Evolutionary conservation across 176 grass and related monocot genomes (phyloP).

Genomic region (Saccharum officinarum): DNA sequence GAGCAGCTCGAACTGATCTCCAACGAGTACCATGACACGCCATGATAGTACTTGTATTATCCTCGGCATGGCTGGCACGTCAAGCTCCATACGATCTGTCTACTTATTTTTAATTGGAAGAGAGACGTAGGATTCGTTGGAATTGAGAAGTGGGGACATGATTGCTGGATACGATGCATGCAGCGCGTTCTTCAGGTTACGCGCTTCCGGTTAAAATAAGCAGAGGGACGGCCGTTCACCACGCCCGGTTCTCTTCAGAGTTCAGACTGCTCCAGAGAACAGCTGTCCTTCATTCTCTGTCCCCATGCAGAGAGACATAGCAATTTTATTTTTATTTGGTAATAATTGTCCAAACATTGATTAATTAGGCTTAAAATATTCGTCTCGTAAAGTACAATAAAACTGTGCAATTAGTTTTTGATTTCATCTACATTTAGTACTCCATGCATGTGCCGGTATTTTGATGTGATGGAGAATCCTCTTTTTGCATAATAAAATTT

Average conservation of each 20-base stretch:
- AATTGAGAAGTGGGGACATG: not conserved
- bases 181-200: not conserved
- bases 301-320: too few relatives aligned
- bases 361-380: too few relatives aligned
- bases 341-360: too few relatives aligned
- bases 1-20: not conserved
- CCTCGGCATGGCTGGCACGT: conserved; percentile 1
- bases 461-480: too few relatives aligned
- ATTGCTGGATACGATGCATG: not conserved
- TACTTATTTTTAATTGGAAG: not conserved
- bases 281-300: not conserved
- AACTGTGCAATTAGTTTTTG: too few relatives aligned
- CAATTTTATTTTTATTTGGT: too few relatives aligned
- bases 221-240: not conserved
- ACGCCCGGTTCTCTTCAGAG: not conserved
- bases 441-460: too few relatives aligned
- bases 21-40: not conserved
- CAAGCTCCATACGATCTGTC: not conserved
- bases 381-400: too few relatives aligned
- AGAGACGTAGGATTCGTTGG: not conserved
- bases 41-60: not conserved
- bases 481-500: too few relatives aligned
- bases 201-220: not conserved
- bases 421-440: too few relatives aligned
- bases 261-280: not conserved